Conservation (phyloP, 148 eudicot genomes). For the Nyssa sinensis region DNA sequence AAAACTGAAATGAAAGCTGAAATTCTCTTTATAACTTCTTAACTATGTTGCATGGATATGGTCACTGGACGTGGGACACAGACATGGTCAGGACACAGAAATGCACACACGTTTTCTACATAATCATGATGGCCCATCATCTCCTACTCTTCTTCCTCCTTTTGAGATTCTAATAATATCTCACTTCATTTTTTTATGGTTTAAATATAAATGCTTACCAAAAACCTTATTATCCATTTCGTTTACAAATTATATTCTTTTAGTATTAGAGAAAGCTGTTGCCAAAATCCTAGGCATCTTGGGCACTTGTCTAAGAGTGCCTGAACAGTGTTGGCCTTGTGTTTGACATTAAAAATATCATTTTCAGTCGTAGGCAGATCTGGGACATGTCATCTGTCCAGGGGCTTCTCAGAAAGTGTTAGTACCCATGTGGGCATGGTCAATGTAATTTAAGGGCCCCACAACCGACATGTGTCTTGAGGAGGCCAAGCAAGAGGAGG, state of each 20-base stretch:
- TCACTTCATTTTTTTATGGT: too few relatives aligned
- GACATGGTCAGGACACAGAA: too few relatives aligned
- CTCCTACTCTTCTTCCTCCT: background rate
- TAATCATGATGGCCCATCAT: background rate
- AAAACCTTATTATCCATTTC: background rate
- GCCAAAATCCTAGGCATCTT: background rate
- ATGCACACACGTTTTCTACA: too few relatives aligned
- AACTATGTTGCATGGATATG: background rate
- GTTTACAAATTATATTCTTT: background rate
- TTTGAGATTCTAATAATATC: background rate
- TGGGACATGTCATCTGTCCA: background rate
- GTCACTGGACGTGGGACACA: background rate
- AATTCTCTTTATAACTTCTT: background rate
- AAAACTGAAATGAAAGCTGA: too few relatives aligned
- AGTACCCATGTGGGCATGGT: background rate
- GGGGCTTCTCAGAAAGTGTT: background rate
- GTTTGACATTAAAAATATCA: background rate
- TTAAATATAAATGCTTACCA: background rate
- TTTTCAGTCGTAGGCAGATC: too few relatives aligned
- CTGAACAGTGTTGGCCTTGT: background rate
- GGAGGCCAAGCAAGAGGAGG: background rate
- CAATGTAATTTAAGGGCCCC: background rate
- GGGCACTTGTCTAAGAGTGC: background rate
- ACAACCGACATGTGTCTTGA: background rate
- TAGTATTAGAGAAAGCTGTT: too few relatives aligned